phyloP scores from a whole-genome alignment of 2,329 filamentous ascomycete genomes.

The Colletotrichum sp. region DNA sequence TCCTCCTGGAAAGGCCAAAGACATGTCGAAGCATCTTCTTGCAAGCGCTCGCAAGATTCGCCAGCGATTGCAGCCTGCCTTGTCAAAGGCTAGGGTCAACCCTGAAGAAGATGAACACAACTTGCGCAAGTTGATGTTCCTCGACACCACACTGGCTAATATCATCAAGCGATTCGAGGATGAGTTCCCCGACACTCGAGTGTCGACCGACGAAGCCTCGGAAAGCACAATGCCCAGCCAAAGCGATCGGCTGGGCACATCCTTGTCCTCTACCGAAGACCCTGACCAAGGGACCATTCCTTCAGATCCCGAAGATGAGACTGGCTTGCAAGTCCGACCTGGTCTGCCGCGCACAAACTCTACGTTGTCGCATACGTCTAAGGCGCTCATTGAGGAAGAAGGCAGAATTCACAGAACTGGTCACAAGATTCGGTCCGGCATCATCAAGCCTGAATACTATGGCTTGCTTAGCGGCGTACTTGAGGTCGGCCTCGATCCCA shows the following conservation, averaged over 20 bases:
- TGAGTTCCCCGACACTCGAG: constrained; percentile 89
- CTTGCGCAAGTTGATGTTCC: constrained; percentile 83
- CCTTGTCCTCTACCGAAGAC: constrained; percentile 37
- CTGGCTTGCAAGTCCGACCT: constrained; percentile 43
- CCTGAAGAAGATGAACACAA: constrained; percentile 72
- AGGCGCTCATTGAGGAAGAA: constrained; percentile 61
- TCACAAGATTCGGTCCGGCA: constrained; percentile 59
- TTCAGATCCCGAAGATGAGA: constrained; percentile 57
- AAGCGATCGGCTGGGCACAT: constrained; percentile 29
- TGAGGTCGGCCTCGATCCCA: constrained; percentile 55
- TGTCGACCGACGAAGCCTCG: constrained; percentile 33
- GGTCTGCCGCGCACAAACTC: constrained; percentile 58
- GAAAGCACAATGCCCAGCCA: constrained; percentile 29
- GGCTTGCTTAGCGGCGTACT: constrained; percentile 53
- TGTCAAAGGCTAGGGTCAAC: constrained; percentile 74
- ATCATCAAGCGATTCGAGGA: constrained; percentile 97
- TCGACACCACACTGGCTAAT: constrained; percentile 84
- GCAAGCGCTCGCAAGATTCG: constrained; percentile 89
- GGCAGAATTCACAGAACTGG: constrained; percentile 60
- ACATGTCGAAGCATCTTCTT: constrained; percentile 91
- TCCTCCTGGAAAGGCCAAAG: constrained; percentile 72
- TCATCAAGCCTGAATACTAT: constrained; percentile 57
- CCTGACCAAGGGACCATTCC: constrained; percentile 37
- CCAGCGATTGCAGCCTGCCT: constrained; percentile 79
- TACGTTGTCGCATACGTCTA: constrained; percentile 53